Conservation (phyloP, 2,329 filamentous ascomycete species). For the Clarireedia sp. region DNA sequence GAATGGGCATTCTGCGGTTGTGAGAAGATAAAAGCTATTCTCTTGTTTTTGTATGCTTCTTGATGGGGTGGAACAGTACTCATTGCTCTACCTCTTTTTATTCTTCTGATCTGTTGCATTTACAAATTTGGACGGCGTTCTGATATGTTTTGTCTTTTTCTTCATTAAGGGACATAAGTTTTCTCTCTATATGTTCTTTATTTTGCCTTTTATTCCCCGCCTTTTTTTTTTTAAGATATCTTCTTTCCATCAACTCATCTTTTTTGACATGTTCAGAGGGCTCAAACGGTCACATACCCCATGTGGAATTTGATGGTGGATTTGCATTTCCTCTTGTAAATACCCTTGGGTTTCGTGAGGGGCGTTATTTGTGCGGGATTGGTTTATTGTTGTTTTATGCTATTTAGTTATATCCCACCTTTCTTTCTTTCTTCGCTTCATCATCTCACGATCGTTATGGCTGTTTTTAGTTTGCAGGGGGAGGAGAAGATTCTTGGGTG, state of each 20-base stretch:
- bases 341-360: slow-evolving; percentile 6
- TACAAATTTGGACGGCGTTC: not conserved
- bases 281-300: not conserved
- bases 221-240: not conserved
- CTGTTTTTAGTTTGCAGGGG: not conserved
- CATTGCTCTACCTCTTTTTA: not conserved
- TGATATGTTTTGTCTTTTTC: not conserved
- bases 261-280: not conserved
- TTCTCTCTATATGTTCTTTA: not conserved
- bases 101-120: not conserved
- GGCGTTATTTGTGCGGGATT: not conserved
- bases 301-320: not conserved
- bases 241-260: not conserved
- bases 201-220: not conserved
- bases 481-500: not conserved
- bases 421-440: too few relatives aligned
- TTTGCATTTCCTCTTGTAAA: slow-evolving; percentile 9
- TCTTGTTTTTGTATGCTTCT: not conserved
- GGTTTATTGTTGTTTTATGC: not conserved
- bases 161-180: not conserved
- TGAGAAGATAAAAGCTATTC: slow-evolving; percentile 1
- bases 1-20: slow-evolving; percentile 3
- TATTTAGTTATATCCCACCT: not conserved
- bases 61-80: not conserved
- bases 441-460: too few relatives aligned